Base-by-base conservation (phyloP, 2,329 filamentous ascomycete species). In the Metarhizium anisopliae region DNA sequence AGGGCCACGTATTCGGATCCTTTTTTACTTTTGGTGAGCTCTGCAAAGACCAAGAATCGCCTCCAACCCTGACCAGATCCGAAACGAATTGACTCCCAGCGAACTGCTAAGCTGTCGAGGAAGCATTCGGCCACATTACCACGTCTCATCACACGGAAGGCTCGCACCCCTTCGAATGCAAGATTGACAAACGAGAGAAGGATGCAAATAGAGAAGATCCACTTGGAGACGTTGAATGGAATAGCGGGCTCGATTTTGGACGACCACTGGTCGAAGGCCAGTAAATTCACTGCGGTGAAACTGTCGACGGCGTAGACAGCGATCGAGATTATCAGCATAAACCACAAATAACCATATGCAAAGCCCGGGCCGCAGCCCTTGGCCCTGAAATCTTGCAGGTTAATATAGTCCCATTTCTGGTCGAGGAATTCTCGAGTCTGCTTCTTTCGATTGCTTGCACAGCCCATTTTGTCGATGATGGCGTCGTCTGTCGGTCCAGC, bases 171-270 rank as follows among this genome's bases (percentile, higher is more conserved):
- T 70, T 95, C 89, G 65, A 87, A 94, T 16, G 74, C 77, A 32
- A 95, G 79, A 61, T 97, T 89, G 60, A 90, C 75, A 69, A 93
- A 92, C 10, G 92, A 97, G 40, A 94, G 78, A 60, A 97, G 87
- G 67, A 99, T 97, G 69, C 92, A 96, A 55, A 84, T 82, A 32
- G 90, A 87, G 69, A 97, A 99, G 68, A 99, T 92, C 91, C 92
- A 96, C 74, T 94, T 95, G 13, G 90, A 88, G 54, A 93, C 81
- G 51, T 83, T 75, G 66, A 95, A 84, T 3, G 85, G 81, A 61
- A 97, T 87, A 45, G 82, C 80, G 1, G 91, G 91, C 63, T 90
- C 74, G 63, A 97, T 87, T 62, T 89, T 80, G 54, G 88, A 90
- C 1, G 90, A 89, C 92, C 92, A 97, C 58, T 84, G 84, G 73